These are phyloP conservation scores for Cucurbitaria berberidis DNA, from an alignment of 2,329 filamentous ascomycete species.

Conservation along the genomic window DNA sequence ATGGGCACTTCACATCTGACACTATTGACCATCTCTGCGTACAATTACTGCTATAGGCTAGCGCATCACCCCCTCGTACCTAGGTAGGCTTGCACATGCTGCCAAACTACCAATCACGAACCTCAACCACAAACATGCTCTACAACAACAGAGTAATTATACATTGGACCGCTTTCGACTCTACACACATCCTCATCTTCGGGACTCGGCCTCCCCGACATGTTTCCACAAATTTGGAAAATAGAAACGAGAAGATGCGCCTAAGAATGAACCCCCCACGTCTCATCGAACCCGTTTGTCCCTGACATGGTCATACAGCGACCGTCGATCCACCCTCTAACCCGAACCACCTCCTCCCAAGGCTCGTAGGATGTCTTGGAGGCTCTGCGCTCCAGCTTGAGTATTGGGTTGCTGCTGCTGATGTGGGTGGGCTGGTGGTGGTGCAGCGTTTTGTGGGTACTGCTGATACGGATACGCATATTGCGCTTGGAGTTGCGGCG, in stretches of 20 bases:
- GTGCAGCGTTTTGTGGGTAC: slow-evolving; percentile 28
- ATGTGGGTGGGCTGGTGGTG: slow-evolving; percentile 22
- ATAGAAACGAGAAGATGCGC: not conserved
- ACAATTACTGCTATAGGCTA: slow-evolving; percentile 3
- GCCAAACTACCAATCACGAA: not conserved
- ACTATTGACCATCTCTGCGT: too few relatives aligned
- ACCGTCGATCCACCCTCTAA: not conserved
- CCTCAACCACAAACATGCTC: too few relatives aligned
- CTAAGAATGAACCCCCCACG: not conserved
- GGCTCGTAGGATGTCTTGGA: slow-evolving; percentile 42
- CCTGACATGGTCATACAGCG: not conserved
- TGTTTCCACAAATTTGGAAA: not conserved
- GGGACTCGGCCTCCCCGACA: not conserved
- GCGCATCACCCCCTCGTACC: not conserved
- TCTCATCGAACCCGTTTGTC: not conserved
- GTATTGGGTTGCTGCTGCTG: slow-evolving; percentile 24
- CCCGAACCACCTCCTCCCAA: slow-evolving; percentile 30
- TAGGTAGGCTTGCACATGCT: not conserved
- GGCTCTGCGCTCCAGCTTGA: slow-evolving; percentile 30
- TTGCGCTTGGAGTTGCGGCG: slow-evolving; percentile 26
- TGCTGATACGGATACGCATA: slow-evolving; percentile 35
- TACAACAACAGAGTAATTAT: not conserved
- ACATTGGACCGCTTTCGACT: not conserved
- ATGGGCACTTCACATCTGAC: too few relatives aligned
- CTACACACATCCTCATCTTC: not conserved